A percentile compares a stretch with the other conserved stretches of the same genome.
Evolutionary conservation across 176 grass and related monocot species (phyloP).

Genomic region (Echinochloa phyllopogon): DNA sequence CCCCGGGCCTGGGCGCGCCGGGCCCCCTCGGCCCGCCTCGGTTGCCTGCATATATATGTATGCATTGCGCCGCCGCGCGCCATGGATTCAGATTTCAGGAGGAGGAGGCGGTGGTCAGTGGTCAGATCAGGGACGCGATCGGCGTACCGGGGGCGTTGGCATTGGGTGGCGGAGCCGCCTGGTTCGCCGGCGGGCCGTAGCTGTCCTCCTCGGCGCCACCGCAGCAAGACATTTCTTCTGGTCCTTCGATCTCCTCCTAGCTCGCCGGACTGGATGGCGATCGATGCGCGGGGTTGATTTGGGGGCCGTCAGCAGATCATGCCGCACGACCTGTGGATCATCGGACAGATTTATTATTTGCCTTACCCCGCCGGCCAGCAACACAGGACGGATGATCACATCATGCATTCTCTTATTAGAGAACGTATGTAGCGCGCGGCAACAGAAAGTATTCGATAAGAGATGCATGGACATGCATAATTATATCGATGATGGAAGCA

Average conservation of each 20-base stretch:
- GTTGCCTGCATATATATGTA: slow-evolving; percentile 70
- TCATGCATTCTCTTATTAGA: not conserved
- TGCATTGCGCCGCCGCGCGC: no score
- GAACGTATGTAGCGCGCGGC: no score
- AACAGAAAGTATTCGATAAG: not conserved
- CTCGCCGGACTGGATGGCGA: slow-evolving; percentile 27
- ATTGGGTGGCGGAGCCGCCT: slow-evolving; percentile 74
- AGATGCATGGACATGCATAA: not conserved
- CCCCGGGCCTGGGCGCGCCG: slow-evolving; percentile 46
- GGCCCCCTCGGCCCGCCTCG: slow-evolving; percentile 67
- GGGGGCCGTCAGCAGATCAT: slow-evolving; percentile 59
- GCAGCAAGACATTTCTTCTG: slow-evolving; percentile 76
- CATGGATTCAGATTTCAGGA: no score
- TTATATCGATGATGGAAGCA: not conserved
- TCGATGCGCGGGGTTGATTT: slow-evolving; percentile 40
- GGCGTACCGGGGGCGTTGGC: slow-evolving; percentile 63
- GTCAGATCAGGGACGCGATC: not conserved
- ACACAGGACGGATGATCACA: not conserved
- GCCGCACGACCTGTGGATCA: slow-evolving; percentile 49
- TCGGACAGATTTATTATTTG: not conserved
- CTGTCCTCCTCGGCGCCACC: slow-evolving; percentile 83
- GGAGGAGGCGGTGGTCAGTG: not conserved
- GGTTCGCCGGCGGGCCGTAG: slow-evolving; percentile 80
- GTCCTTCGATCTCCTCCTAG: slow-evolving; percentile 31
- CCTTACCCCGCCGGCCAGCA: not conserved